These are phyloP conservation scores for Asterophora parasitica DNA, from an alignment of 768 basidiomycete species.

Conservation along the genomic window DNA sequence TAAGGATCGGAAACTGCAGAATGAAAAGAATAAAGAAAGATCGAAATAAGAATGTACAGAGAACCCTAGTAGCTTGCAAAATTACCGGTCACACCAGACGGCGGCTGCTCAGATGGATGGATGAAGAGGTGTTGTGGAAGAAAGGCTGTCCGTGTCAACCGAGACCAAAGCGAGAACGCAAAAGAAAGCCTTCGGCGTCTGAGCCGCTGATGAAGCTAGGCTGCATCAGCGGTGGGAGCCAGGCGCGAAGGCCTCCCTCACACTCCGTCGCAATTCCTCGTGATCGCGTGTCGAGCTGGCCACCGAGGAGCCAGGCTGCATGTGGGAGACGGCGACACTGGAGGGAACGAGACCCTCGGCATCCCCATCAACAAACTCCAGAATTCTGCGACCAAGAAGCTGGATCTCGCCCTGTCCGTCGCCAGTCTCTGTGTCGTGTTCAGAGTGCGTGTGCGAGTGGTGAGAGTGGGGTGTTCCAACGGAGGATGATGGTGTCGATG, in stretches of 20 bases:
- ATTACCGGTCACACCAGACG: slow-evolving; percentile 8
- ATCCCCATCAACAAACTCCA: slow-evolving; percentile 83
- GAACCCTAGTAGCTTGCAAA: slow-evolving; percentile 13
- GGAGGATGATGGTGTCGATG: slow-evolving; percentile 67
- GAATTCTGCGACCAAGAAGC: slow-evolving; percentile 74
- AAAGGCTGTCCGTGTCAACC: slow-evolving; percentile 10
- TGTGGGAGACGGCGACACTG: slow-evolving; percentile 60
- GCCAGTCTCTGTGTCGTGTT: slow-evolving; percentile 78
- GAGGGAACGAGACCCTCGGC: slow-evolving; percentile 53
- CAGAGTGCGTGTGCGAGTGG: slow-evolving; percentile 63
- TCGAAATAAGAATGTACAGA: slow-evolving; percentile 12
- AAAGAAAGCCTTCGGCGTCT: background rate
- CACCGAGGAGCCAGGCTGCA: slow-evolving; percentile 66
- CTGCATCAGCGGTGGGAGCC: slow-evolving; percentile 48
- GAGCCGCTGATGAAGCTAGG: background rate
- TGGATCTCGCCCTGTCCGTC: slow-evolving; percentile 93
- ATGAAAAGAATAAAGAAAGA: slow-evolving; percentile 11
- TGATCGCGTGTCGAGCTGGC: slow-evolving; percentile 64
- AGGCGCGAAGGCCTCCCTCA: slow-evolving; percentile 75
- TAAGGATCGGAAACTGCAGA: slow-evolving; percentile 1
- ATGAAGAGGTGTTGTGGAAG: background rate
- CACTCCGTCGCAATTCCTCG: slow-evolving; percentile 76
- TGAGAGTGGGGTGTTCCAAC: slow-evolving; percentile 71
- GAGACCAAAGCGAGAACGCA: slow-evolving; percentile 2
- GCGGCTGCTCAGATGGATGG: slow-evolving; percentile 3